Base-by-base conservation (phyloP, 768 basidiomycete species). In the Coprinopsis marcescibilis region DNA sequence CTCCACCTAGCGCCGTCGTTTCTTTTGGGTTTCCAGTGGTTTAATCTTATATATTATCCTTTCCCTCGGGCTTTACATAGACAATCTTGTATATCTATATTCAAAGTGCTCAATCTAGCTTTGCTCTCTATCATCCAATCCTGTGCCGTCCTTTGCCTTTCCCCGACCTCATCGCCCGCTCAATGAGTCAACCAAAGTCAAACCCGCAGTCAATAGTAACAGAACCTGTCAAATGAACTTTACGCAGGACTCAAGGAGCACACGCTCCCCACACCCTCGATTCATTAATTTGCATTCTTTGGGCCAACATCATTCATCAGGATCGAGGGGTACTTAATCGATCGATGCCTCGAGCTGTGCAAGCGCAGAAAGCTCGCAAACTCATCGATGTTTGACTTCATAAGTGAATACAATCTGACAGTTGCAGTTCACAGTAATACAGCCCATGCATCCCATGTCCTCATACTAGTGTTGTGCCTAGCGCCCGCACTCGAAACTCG, bases 1-100 rank as follows among this genome's bases (percentile, higher is more conserved):
- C 33, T 44, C 37, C 40, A 34, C 33, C 30, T 39, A 41, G 30
- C 40, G 46, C 34, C 17, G 47, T 11, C n/a, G n/a, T 44, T 41
- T 35, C 15, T 30, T 41, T 48, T 40, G 21, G 42, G 43, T 30
- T 44, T 43, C 30, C 33, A 14, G 42, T 44, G 34, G 41, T 43
- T 29, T 49, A 49, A 43, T 44, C 44, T n/a, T 36, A 20, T 24
- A 23, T 24, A 10, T 23, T 25, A 33, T 14, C 38, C 40, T 37
- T 39, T 20, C 13, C 39, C 13, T 49, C 38, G 43, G 32, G 24
- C 30, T 7, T 43, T 12, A 14, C 17, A 43, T 43, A 43, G 24
- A 27, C 41, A 43, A 12, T 43, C 26, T 43, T 43, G 41, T 43
- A 26, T 43, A 5, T 27, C 6, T 27, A 43, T 40, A 5, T 11